phyloP scores from a whole-genome alignment of 2,329 filamentous ascomycete genomes.

The Septoria linicola region DNA sequence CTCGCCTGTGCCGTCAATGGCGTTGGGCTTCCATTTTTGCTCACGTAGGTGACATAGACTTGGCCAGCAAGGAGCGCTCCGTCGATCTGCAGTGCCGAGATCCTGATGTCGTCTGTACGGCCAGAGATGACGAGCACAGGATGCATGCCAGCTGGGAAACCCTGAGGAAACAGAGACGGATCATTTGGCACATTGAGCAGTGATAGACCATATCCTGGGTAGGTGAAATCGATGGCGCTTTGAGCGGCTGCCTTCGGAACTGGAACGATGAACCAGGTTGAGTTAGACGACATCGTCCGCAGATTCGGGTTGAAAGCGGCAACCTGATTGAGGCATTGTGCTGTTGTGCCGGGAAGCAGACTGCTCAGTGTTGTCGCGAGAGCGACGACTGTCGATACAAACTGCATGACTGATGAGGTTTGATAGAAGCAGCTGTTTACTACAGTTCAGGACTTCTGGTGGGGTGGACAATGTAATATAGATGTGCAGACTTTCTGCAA shows the following conservation, averaged over 20 bases:
- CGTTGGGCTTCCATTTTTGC: constrained; percentile 10
- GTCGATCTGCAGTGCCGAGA: constrained; percentile 28
- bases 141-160: constrained; percentile 26
- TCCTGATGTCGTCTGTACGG: constrained; percentile 26
- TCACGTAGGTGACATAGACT: constrained; percentile 25
- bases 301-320: constrained; percentile 24
- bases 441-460: background rate
- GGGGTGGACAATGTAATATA: background rate
- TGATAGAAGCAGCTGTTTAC: constrained; percentile 15
- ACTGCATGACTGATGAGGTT: constrained; percentile 18
- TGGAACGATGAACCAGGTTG: constrained; percentile 27
- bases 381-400: background rate
- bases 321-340: constrained; percentile 29
- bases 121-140: constrained; percentile 23
- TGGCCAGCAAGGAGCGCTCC: constrained; percentile 17
- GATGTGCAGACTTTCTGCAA: background rate
- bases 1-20: constrained; percentile 18
- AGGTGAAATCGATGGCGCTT: constrained; percentile 22
- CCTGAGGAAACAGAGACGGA: constrained; percentile 24
- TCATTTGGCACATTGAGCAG: constrained; percentile 25
- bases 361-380: constrained; percentile 3
- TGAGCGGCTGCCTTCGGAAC: constrained; percentile 24
- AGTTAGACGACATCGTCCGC: constrained; percentile 24
- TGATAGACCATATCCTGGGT: constrained; percentile 13
- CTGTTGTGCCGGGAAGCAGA: background rate